Evolutionary conservation across 345 rosid species (phyloP), one percentile per base, ranked within the genome.

Genomic region (Limnanthes douglasii): DNA sequence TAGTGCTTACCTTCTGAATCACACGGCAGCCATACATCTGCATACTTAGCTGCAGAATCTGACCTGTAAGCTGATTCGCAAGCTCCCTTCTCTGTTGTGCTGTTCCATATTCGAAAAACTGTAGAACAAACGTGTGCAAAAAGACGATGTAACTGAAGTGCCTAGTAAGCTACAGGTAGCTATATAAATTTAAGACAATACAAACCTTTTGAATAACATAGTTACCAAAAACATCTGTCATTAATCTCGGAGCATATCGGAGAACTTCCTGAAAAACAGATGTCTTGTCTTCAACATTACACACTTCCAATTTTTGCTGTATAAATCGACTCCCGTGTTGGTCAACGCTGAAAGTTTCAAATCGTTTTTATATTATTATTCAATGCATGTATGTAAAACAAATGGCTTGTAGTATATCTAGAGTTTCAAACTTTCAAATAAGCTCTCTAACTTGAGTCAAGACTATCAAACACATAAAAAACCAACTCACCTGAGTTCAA

Each of bases 1-100:
- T n/a, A n/a, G n/a, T n/a, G n/a, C n/a, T 32, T 47, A 77, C 86
- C 82, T 77, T 77, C 43, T 77, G 86, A 34, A 77, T 77, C 7
- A 77, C 82, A 8, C 82, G 81, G 25, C 86, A 77, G 21, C 86
- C 86, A 45, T 72, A 77, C 78, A 77, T 77, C 60, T 77, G 86
- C 36, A 72, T 37, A 54, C 82, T 77, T 44, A 69, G 57, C 21
- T 61, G 69, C 49, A 77, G 37, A 31, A 77, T 64, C 45, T 69
- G 75, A 41, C 78, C 75, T 52, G 65, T 37, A 50, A 76, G 75
- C 41, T 69, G 65, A 56, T 59, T 48, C 4, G 82, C 86, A 18
- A 76, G 73, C 27, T 72, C 86, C 48, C 64, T 66, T 30, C 72
- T 62, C 58, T 72, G 86, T 20, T 48, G 44, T 31, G 65, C 18